Percentiles rank a stretch among this genome's conserved stretches.
Evolutionary conservation across 1,284 basidiomycete species (phyloP).

Genomic region (Ustilago xerochloae): DNA sequence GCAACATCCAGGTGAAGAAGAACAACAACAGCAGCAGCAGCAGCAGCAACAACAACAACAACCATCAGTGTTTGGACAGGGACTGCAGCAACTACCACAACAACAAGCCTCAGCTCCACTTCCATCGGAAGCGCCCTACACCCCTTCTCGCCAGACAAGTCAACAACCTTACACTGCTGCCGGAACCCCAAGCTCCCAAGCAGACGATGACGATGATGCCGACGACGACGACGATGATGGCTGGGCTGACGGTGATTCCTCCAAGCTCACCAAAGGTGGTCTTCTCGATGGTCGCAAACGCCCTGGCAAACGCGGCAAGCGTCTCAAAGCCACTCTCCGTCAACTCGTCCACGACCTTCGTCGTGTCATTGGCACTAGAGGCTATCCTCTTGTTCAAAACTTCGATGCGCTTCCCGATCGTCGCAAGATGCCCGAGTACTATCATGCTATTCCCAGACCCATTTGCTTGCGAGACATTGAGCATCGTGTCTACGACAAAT

Average conservation of each 20-base stretch:
- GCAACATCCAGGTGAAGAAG: background rate
- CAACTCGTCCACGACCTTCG: conserved; percentile 51
- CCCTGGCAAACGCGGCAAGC: conserved; percentile 59
- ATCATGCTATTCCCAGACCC: conserved; percentile 59
- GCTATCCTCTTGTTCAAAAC: conserved; percentile 43
- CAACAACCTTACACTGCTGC: conserved; percentile 28
- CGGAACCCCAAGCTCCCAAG: conserved; percentile 28
- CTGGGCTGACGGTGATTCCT: conserved; percentile 20
- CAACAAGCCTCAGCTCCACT: too few species aligned
- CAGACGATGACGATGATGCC: conserved; percentile 44
- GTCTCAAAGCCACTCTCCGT: conserved; percentile 60
- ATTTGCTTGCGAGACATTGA: conserved; percentile 61
- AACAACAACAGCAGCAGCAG: background rate
- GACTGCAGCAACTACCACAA: background rate
- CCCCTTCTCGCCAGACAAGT: conserved; percentile 27
- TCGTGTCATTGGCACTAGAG: conserved; percentile 36
- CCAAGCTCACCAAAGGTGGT: conserved; percentile 48
- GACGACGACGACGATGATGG: conserved; percentile 24
- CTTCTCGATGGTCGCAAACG: conserved; percentile 49
- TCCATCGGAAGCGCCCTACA: conserved; percentile 1
- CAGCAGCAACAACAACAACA: background rate
- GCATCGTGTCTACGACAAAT: conserved; percentile 47
- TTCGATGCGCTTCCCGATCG: conserved; percentile 61
- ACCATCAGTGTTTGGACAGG: background rate
- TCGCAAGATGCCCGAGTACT: conserved; percentile 64